Evolutionary conservation across 2,329 filamentous ascomycete genomes (phyloP).

Genomic region (Ceratocystis papillata): DNA sequence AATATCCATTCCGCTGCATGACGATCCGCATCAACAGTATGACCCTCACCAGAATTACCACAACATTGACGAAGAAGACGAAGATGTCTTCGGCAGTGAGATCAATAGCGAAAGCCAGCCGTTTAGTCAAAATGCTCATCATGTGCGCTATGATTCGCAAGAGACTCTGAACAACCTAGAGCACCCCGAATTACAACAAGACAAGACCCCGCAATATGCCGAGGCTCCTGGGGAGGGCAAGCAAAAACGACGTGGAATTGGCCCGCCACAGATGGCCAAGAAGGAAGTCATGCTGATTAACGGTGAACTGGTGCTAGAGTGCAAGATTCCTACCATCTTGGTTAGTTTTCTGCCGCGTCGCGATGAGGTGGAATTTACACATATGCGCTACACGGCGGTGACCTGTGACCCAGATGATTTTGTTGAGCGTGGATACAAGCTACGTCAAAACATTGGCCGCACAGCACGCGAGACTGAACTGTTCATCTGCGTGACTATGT

Average conservation of each 20-base stretch:
- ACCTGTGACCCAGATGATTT: constrained; percentile 96
- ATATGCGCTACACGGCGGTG: constrained; percentile 98
- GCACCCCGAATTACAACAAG: constrained; percentile 29
- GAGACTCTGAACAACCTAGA: constrained; percentile 43
- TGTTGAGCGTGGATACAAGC: constrained; percentile 73
- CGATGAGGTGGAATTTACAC: constrained; percentile 91
- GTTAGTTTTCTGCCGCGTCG: constrained; percentile 92
- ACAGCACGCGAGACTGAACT: constrained; percentile 84
- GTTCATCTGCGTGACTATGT: constrained; percentile 97
- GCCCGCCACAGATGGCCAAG: constrained; percentile 76
- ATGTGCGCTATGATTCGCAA: constrained; percentile 46
- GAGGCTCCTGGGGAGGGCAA: constrained; percentile 52
- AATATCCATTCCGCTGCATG: constrained; percentile 55
- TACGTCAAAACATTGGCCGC: constrained; percentile 78
- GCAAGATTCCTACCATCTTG: constrained; percentile 96
- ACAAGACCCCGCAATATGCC: constrained; percentile 38
- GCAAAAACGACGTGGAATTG: constrained; percentile 77
- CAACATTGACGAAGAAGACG: constrained; percentile 36
- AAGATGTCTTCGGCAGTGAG: constrained; percentile 64
- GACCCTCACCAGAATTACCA: constrained; percentile 39
- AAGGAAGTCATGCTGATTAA: constrained; percentile 96
- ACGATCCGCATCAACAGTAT: constrained; percentile 18
- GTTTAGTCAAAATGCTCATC: constrained; percentile 30
- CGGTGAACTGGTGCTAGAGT: constrained; percentile 92
- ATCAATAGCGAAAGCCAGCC: constrained; percentile 28